A percentile compares a stretch with the other conserved stretches of the same genome.
phyloP scores from a whole-genome alignment of 1,284 basidiomycete genomes.

The Apiotrichum sp. region DNA sequence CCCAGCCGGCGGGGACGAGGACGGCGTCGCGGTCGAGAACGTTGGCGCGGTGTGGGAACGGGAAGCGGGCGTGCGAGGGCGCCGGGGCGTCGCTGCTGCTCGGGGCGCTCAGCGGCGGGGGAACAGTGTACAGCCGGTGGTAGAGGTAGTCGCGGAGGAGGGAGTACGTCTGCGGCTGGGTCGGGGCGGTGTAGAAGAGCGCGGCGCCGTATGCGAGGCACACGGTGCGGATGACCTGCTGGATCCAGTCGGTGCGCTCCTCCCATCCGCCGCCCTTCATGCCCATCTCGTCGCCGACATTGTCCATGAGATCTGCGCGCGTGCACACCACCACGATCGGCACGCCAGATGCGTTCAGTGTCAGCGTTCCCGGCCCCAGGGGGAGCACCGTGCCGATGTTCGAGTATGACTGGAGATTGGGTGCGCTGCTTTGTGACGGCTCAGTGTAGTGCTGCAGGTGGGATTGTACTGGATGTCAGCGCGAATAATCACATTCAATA shows the following conservation, averaged over 20 bases:
- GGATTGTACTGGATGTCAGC: slow-evolving; percentile 61
- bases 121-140: slow-evolving; percentile 68
- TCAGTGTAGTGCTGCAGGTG: slow-evolving; percentile 85
- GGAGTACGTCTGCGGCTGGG: slow-evolving; percentile 67
- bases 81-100: slow-evolving; percentile 42
- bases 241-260: slow-evolving; percentile 88
- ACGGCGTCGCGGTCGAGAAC: slow-evolving; percentile 87
- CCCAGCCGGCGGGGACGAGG: slow-evolving; percentile 91
- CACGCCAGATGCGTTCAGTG: slow-evolving; percentile 73
- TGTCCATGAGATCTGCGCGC: slow-evolving; percentile 81
- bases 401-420: slow-evolving; percentile 5
- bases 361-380: slow-evolving; percentile 68
- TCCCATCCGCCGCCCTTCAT: slow-evolving; percentile 76
- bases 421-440: slow-evolving; percentile 52
- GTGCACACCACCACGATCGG: slow-evolving; percentile 87
- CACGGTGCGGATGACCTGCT: slow-evolving; percentile 87
- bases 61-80: slow-evolving; percentile 60
- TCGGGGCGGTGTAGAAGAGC: slow-evolving; percentile 81
- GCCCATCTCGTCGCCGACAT: slow-evolving; percentile 57
- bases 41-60: slow-evolving; percentile 80
- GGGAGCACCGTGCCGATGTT: slow-evolving; percentile 56
- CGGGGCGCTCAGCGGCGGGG: slow-evolving; percentile 22
- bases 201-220: slow-evolving; percentile 90
- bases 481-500: slow-evolving; percentile 12
- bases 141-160: slow-evolving; percentile 78